Evolutionary conservation across 192 early-diverging fungal genomes (phyloP).

Genomic region (Chytriomyces hyalinus): DNA sequence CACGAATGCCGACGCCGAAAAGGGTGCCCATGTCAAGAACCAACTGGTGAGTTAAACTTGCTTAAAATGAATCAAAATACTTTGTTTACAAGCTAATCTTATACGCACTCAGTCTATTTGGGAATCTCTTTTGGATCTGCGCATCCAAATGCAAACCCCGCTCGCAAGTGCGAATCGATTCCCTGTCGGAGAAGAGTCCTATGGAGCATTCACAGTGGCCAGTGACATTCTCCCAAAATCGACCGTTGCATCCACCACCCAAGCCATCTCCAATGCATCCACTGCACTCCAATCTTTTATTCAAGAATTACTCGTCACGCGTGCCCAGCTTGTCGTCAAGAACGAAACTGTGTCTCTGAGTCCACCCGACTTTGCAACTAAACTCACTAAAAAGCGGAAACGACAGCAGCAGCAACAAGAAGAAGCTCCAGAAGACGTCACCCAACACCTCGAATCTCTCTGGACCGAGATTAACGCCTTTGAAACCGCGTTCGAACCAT

Average conservation of each 20-base stretch:
- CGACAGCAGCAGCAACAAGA: constrained; percentile 32
- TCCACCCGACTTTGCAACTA: constrained; percentile 24
- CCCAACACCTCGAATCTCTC: constrained; percentile 52
- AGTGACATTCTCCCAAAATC: not conserved
- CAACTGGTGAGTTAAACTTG: constrained; percentile 71
- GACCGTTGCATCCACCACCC: not conserved
- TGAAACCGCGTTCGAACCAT: constrained; percentile 72
- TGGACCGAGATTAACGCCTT: constrained; percentile 68
- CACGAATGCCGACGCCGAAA: constrained; percentile 80
- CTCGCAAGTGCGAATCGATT: constrained; percentile 19
- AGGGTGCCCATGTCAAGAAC: constrained; percentile 87
- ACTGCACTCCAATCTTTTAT: not conserved
- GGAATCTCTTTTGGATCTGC: constrained; percentile 34
- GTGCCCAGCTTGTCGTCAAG: constrained; percentile 26
- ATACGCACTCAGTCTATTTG: constrained; percentile 33
- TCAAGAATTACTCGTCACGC: constrained; percentile 2
- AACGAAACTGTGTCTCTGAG: constrained; percentile 41
- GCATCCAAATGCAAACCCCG: constrained; percentile 25
- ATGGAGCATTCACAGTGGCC: not conserved
- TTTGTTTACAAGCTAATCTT: not conserved
- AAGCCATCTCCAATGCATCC: constrained; percentile 13
- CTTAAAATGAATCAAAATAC: constrained; percentile 28
- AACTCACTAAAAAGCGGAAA: constrained; percentile 45
- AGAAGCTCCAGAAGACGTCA: constrained; percentile 57
- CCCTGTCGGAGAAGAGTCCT: not conserved